Conservation (phyloP, 1,139 yeast species). For the Zygosaccharomyces pseudobailii region DNA sequence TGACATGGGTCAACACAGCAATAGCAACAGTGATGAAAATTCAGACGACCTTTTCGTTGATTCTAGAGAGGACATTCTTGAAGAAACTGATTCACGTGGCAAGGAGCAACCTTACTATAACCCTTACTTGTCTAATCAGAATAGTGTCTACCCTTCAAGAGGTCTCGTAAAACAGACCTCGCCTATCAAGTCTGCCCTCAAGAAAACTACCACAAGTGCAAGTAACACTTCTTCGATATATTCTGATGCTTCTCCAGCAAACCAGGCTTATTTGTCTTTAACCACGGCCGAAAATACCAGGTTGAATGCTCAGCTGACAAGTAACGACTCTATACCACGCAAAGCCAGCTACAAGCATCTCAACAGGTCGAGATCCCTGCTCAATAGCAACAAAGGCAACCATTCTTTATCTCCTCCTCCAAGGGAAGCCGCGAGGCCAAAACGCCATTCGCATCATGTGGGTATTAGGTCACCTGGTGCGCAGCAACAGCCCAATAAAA, state of each 20-base stretch:
- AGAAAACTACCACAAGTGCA: conserved; percentile 36
- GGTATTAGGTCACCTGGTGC: neutral
- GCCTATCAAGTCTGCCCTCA: conserved; percentile 65
- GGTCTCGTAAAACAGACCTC: conserved; percentile 15
- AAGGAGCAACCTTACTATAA: neutral
- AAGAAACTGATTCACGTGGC: neutral
- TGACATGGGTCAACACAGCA: neutral
- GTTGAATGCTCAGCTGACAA: conserved; percentile 55
- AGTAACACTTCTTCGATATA: conserved; percentile 13
- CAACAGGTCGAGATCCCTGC: conserved; percentile 24
- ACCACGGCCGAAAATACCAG: conserved; percentile 78
- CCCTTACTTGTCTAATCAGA: neutral
- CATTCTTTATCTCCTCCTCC: conserved; percentile 15
- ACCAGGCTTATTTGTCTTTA: conserved; percentile 58
- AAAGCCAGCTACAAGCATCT: conserved; percentile 11
- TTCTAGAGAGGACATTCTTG: neutral
- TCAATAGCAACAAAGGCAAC: conserved; percentile 3
- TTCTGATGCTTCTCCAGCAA: conserved; percentile 41
- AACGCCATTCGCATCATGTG: conserved; percentile 12
- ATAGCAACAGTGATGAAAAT: neutral
- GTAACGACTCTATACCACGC: conserved; percentile 29
- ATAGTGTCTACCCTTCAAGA: neutral
- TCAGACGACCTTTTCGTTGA: conserved; percentile 2
- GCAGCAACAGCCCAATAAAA: neutral
- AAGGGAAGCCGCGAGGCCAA: conserved; percentile 11